Evolutionary conservation across 139 green algal genomes (phyloP), one percentile per base, ranked within the genome.

Genomic region (Nannochloris sp.): DNA sequence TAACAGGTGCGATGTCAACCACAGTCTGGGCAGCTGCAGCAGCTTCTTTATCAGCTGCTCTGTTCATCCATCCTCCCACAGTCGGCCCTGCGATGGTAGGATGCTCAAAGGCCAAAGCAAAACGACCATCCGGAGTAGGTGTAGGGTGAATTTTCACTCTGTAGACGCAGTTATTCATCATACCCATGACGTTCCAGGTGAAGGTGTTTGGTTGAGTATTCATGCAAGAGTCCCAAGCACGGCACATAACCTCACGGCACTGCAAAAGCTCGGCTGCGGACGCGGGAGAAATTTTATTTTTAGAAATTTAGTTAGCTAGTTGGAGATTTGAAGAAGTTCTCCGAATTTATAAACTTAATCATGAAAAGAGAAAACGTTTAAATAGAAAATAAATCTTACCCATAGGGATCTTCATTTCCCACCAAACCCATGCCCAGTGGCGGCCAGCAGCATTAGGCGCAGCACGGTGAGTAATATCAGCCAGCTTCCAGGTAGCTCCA

Each of bases 141-240:
- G 44, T 35, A 12, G 70, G 60, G 60, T 83, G 67, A 13, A 82
- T 54, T 63, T 77, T 71, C 6, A 61, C 36, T 9, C 59, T 59
- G 59, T 61, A 97, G 65, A 87, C 81, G 74, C 81, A 90, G 82
- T 99, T 99, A 87, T 98, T 98, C 82, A 97, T 89, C 94, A 98
- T 97, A 67, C 94, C 94, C 88, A 98, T 95, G 31, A 97, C 32
- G 62, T 97, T 99, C 93, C 93, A 98, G 2, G 88, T 94, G 66
- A 90, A 79, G 2, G 55, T 73, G 35, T 78, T 73, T 15, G 89
- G 89, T 80, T 96, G 90, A 3, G 82, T 86, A 83, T 97, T 97
- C 78, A 86, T 87, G 64, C 38, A 61, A 53, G 78, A 77, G 65
- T 96, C 88, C 77, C 83, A 92, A 4, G 90, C 90, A 12, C 91